phyloP scores from a whole-genome alignment of 2,329 filamentous ascomycete genomes.

The Paracorniculantispora psalliotae region DNA sequence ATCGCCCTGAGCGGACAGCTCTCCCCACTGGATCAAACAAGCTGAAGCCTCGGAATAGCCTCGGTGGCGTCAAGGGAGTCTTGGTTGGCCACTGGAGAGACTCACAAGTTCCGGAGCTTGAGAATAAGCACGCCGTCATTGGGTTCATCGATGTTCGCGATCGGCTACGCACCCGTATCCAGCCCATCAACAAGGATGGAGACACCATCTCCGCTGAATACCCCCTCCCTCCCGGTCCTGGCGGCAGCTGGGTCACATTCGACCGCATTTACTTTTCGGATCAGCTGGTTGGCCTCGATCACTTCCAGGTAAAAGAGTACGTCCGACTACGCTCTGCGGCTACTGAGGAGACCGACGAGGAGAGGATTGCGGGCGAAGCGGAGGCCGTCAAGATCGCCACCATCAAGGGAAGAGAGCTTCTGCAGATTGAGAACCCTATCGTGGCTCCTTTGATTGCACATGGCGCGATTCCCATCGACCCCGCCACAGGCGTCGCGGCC shows the following conservation, averaged over 20 bases:
- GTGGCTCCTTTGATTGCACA: slow-evolving; percentile 45
- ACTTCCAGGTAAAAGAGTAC: slow-evolving; percentile 58
- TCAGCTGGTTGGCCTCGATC: slow-evolving; percentile 51
- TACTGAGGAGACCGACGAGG: slow-evolving; percentile 33
- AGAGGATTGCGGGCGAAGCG: slow-evolving; percentile 33
- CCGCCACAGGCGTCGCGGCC: background rate
- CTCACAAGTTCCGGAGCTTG: slow-evolving; percentile 43
- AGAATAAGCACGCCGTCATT: slow-evolving; percentile 53
- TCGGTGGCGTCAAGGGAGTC: slow-evolving; percentile 39
- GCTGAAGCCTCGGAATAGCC: slow-evolving; percentile 25
- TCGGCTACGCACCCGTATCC: slow-evolving; percentile 55
- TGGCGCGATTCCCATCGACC: slow-evolving; percentile 45
- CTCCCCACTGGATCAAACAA: slow-evolving; percentile 20
- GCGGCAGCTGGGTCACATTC: slow-evolving; percentile 61
- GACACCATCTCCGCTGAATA: slow-evolving; percentile 41
- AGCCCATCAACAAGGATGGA: slow-evolving; percentile 44
- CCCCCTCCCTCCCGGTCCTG: slow-evolving; percentile 52
- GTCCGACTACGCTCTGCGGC: slow-evolving; percentile 48
- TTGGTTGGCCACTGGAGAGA: slow-evolving; percentile 58
- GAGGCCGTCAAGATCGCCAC: slow-evolving; percentile 44
- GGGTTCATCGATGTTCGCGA: slow-evolving; percentile 60
- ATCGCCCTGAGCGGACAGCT: slow-evolving; percentile 22
- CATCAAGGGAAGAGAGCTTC: slow-evolving; percentile 37
- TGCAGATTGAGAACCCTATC: slow-evolving; percentile 37
- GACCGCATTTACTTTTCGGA: slow-evolving; percentile 54